Evolutionary conservation across 2,329 filamentous ascomycete species (phyloP).

Genomic region (Chrysosporium queenslandicum): DNA sequence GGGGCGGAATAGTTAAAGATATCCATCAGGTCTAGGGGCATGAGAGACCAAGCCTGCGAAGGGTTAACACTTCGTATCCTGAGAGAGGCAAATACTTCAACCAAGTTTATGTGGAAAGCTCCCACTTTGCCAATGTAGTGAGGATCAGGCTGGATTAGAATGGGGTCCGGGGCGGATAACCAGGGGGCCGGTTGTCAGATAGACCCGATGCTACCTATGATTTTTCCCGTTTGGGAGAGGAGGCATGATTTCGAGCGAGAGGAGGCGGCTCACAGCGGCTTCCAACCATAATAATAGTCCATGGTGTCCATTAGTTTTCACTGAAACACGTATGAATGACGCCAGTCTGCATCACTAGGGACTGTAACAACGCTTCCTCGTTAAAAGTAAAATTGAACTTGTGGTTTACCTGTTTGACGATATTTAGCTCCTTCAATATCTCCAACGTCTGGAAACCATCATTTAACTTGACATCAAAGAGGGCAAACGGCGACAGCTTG

Average conservation of each 20-base stretch:
- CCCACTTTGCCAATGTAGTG: background rate
- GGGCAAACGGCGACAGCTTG: background rate
- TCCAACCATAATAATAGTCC: background rate
- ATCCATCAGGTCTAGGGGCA: background rate
- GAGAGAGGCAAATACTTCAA: background rate
- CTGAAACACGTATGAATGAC: conserved; percentile 1
- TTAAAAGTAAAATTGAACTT: background rate
- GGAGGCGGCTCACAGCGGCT: background rate
- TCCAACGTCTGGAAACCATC: background rate
- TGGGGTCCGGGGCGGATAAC: background rate
- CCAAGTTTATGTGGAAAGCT: too few relatives aligned
- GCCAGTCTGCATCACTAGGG: background rate
- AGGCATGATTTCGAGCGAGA: background rate
- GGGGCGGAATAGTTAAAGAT: background rate
- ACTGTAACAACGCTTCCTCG: background rate
- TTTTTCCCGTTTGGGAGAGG: background rate
- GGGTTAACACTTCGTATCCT: background rate
- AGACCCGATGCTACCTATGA: background rate
- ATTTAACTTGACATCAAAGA: background rate
- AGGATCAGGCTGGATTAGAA: background rate
- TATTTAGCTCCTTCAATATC: background rate
- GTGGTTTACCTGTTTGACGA: background rate
- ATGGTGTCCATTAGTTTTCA: background rate
- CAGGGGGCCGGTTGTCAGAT: background rate
- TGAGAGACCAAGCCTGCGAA: background rate